A percentile compares a stretch with the other conserved stretches of the same genome.
These are phyloP conservation scores for Apiospora pterosperma DNA, from an alignment of 2,329 filamentous ascomycete genomes.

Conservation along the genomic window DNA sequence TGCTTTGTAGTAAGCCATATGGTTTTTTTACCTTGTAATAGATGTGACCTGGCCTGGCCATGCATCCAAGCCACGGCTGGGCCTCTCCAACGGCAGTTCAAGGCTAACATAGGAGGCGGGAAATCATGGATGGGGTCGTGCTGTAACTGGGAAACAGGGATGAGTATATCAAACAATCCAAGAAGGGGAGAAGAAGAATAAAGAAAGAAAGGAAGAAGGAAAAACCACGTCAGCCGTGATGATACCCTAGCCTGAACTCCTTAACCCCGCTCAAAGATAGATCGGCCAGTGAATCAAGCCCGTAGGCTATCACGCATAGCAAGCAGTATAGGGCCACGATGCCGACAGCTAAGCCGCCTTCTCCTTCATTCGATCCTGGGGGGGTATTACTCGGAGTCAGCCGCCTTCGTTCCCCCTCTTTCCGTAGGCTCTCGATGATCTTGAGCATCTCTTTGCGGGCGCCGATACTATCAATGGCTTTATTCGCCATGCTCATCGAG, in stretches of 20 bases:
- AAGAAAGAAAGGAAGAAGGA: neutral
- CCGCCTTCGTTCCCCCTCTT: constrained; percentile 77
- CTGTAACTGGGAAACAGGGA: neutral
- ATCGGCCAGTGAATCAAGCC: neutral
- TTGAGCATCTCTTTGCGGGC: constrained; percentile 88
- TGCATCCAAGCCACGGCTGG: neutral
- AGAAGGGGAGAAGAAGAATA: neutral
- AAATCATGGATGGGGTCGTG: neutral
- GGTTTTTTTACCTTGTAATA: neutral
- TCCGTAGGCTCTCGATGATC: constrained; percentile 82
- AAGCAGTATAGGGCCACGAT: neutral
- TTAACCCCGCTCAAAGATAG: neutral
- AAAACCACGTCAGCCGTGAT: neutral
- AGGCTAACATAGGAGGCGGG: neutral
- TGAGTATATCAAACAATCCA: neutral
- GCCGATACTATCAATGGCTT: constrained; percentile 74
- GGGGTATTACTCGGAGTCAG: constrained; percentile 37
- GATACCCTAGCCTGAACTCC: neutral
- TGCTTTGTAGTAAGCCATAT: neutral
- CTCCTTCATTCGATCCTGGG: constrained; percentile 39
- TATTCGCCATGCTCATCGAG: constrained; percentile 88
- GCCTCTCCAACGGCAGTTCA: neutral
- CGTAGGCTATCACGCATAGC: neutral
- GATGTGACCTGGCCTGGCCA: neutral
- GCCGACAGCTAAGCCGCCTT: no score